phyloP scores from a whole-genome alignment of 202 grass and related monocot genomes.

The Zoysia matrella region DNA sequence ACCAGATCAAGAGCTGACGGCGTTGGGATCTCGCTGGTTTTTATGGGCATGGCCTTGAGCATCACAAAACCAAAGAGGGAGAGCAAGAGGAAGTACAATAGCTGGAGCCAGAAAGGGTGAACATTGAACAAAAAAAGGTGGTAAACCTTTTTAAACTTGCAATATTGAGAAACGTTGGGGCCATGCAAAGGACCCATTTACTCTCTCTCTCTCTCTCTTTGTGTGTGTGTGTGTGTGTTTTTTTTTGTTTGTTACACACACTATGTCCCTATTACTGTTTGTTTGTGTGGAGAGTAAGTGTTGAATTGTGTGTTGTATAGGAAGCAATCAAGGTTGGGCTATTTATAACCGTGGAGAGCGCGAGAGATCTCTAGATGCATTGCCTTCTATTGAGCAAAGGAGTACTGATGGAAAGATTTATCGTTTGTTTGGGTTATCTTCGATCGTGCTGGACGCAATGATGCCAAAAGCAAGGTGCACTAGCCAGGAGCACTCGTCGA shows the following conservation, averaged over 20 bases:
- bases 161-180: background rate
- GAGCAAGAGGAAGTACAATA: slow-evolving; percentile 62
- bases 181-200: slow-evolving; percentile 31
- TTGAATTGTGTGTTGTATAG: slow-evolving; percentile 6
- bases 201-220: too few species aligned
- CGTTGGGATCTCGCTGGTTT: background rate
- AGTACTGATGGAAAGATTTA: too few species aligned
- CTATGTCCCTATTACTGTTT: background rate
- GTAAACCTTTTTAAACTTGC: slow-evolving; percentile 30
- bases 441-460: background rate
- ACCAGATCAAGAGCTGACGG: slow-evolving; percentile 53
- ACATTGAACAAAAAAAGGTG: slow-evolving; percentile 49
- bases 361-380: background rate
- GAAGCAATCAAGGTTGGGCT: background rate
- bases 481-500: background rate
- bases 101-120: slow-evolving; percentile 63
- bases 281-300: background rate
- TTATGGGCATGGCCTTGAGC: slow-evolving; percentile 51
- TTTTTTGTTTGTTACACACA: too few species aligned
- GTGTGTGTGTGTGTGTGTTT: background rate
- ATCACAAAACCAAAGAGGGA: slow-evolving; percentile 55
- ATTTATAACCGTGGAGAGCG: slow-evolving; percentile 22
- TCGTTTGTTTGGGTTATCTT: too few species aligned
- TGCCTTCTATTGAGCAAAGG: too few species aligned
- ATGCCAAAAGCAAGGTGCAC: background rate